Base-by-base conservation (phyloP, 2,329 filamentous ascomycete genomes). In the Penicillium brevicompactum region DNA sequence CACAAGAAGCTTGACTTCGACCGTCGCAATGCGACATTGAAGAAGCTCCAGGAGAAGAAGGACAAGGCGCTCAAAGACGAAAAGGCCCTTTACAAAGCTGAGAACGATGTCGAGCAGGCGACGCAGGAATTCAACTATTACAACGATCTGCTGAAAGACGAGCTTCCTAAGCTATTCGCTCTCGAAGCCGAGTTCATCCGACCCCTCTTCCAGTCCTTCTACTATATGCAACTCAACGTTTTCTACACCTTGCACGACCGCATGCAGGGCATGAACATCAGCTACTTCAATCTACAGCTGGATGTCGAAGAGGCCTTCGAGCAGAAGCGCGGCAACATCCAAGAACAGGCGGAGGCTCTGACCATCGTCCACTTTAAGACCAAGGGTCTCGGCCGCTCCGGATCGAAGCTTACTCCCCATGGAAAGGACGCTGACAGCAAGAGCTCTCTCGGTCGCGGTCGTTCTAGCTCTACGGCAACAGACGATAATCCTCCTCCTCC, bases 151-250 rank as follows among this genome's bases (percentile, higher is more conserved):
- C 84, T 99, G 58, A 99, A 99, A 79, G 91, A 95, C 16, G 94
- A 99, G 77, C 80, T 99, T 60, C 94, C 94, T 27, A 91, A 92
- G 74, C 84, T 99, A 10, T 99, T 99, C 75, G 75, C 80, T 7
- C 85, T 99, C 16, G 94, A 99, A 75, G 85, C 88, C 61, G 89
- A 97, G 74, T 97, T 99, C 74, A 99, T 99, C 74, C 88, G 91
- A 64, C 94, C 94, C 2, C 85, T 99, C 7, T 99, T 99, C 82
- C 94, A 97, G 74, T 96, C 91, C 9, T 99, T 99, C 79, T 99
- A 99, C 78, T 99, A 97, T 81, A 99, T 99, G 94, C 94, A 99
- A 76, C 85, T 99, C 62, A 99, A 99, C 75, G 91, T 99, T 62
- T 99, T 97, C 75, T 99, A 99, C 77, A 99, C 94, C 1, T 82